phyloP scores from a whole-genome alignment of 495 filamentous ascomycete genomes.

The Rhypophila decipiens region DNA sequence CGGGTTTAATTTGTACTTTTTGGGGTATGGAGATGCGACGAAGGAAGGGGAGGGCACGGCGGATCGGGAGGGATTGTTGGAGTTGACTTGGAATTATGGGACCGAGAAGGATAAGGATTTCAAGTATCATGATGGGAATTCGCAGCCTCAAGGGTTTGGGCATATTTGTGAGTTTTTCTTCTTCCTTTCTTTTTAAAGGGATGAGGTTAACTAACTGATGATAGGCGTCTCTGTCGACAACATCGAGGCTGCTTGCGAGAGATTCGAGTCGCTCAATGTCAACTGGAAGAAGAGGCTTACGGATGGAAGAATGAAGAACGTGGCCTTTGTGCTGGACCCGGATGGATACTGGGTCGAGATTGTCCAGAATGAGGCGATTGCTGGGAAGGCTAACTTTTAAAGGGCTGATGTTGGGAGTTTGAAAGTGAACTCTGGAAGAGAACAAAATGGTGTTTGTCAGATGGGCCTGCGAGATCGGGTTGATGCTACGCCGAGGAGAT shows the following conservation, averaged over 20 bases:
- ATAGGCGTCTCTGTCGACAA: conserved; percentile 81
- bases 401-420: not conserved
- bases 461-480: too few species aligned
- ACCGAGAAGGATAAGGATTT: conserved; percentile 83
- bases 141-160: conserved; percentile 87
- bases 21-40: conserved; percentile 63
- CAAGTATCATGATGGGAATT: conserved; percentile 89
- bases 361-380: conserved; percentile 64
- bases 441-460: not conserved
- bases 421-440: not conserved
- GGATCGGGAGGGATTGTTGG: conserved; percentile 73
- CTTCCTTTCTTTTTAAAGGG: not conserved
- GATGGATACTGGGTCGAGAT: conserved; percentile 92
- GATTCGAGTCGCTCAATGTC: conserved; percentile 75
- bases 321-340: conserved; percentile 91
- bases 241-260: conserved; percentile 72
- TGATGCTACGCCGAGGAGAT: too few species aligned
- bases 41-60: conserved; percentile 46
- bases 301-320: conserved; percentile 86
- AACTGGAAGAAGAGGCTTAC: conserved; percentile 93
- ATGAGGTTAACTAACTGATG: conserved; percentile 9
- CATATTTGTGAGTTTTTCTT: conserved; percentile 64
- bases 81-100: conserved; percentile 95
- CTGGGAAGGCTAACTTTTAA: conserved; percentile 48
- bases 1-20: conserved; percentile 86